Base-by-base conservation (phyloP, 352 stramenopile genomes). In the Halophytophthora batemanensis region DNA sequence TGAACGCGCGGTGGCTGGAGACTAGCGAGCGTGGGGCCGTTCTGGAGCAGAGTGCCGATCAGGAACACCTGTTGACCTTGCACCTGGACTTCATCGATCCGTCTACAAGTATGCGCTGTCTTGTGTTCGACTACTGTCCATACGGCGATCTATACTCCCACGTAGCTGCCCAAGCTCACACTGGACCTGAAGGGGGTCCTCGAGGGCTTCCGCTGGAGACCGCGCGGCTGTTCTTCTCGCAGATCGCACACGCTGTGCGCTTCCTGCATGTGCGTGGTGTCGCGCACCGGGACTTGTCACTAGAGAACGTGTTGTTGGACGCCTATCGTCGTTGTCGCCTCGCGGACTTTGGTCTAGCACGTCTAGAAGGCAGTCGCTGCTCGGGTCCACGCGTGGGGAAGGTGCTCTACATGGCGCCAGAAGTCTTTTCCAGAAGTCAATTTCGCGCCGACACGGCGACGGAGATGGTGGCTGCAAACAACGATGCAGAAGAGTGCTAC, bases 271-370 rank as follows among this genome's bases (percentile, higher is more conserved):
- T 56, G 6, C 59, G 56, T 2, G 71, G 71, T 43, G 77, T 87
- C 21, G 75, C 76, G 8, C 78, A 89, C 46, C 76, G 75, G 42
- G 77, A 88, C 43, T 46, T 89, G 39, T 87, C 75, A 15, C 53
- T 86, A 15, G 78, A 89, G 50, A 89, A 89, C 34, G 64, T 87
- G 17, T 60, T 89, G 15, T 44, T 89, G 22, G 77, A 86, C 43
- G 61, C 45, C 23, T 43, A 56, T 10, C 57, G 53, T 1, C 52
- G 74, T 13, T 88, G 74, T 34, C 69, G 74, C 17, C 57, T 81
- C 2, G 67, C 56, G 3, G 77, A 88, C 49, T 83, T 88, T 61
- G 77, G 77, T 6, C 63, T 88, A 14, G 63, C 77, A 39, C 74
- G 60, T 38, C 64, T 70, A 25, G 39, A 59, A 2, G 77, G 74